Evolutionary conservation across 352 stramenopile species (phyloP).

Genomic region (Phytophthora ramorum): DNA sequence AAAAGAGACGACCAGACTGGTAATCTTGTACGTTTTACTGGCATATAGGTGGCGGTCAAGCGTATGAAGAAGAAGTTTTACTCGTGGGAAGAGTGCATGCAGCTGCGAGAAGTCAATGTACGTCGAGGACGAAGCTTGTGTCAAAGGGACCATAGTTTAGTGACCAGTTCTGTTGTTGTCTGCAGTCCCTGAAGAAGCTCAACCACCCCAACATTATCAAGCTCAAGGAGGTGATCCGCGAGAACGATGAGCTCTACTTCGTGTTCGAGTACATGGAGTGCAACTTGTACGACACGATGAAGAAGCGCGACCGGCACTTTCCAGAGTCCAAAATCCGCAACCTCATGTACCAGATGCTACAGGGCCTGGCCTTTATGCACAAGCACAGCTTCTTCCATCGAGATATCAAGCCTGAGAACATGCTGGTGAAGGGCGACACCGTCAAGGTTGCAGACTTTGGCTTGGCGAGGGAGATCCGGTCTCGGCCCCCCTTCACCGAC

Average conservation of each 20-base stretch:
- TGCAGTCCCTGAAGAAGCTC: constrained; percentile 93
- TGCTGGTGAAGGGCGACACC: constrained; percentile 95
- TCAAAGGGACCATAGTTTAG: neutral
- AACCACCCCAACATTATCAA: constrained; percentile 99
- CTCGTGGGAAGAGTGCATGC: constrained; percentile 96
- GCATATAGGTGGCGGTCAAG: constrained; percentile 92
- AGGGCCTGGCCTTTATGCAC: constrained; percentile 98
- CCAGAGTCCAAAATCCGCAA: constrained; percentile 96
- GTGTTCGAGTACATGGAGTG: constrained; percentile 99
- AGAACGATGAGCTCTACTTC: constrained; percentile 98
- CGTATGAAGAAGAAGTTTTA: constrained; percentile 99
- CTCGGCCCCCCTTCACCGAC: constrained; percentile 94
- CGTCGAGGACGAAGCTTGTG: constrained; percentile 21
- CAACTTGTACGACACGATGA: constrained; percentile 98
- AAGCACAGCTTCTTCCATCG: constrained; percentile 98
- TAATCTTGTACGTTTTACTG: neutral
- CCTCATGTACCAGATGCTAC: constrained; percentile 98
- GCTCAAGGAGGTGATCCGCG: constrained; percentile 98
- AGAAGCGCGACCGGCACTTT: constrained; percentile 90
- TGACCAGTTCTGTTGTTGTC: constrained; percentile 5
- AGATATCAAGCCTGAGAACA: constrained; percentile 99
- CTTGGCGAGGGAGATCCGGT: constrained; percentile 94
- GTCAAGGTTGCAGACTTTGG: constrained; percentile 99
- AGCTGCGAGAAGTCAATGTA: constrained; percentile 97
- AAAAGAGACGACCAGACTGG: neutral